phyloP scores from a whole-genome alignment of 306 rosid genomes.

The Vigna hirtella region DNA sequence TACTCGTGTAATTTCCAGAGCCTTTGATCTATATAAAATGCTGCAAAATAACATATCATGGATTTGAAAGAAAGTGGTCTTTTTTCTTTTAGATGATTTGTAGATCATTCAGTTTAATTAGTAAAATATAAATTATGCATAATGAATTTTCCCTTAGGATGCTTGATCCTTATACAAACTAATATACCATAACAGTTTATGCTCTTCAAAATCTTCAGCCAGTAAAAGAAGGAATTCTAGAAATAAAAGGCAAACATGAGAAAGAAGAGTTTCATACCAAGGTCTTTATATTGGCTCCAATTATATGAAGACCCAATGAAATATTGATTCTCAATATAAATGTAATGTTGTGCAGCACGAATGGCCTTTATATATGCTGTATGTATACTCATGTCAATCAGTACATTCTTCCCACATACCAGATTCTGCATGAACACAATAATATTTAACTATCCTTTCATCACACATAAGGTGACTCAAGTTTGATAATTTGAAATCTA shows the following conservation, averaged over 20 bases:
- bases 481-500: constrained; percentile 28
- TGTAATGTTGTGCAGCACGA: constrained; percentile 93
- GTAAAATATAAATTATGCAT: constrained; percentile 22
- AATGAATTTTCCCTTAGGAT: neutral
- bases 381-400: constrained; percentile 99
- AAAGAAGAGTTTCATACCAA: constrained; percentile 61
- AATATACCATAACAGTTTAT: constrained; percentile 16
- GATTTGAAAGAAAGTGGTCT: constrained; percentile 13
- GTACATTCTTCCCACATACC: constrained; percentile 91
- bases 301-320: constrained; percentile 93
- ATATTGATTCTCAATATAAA: constrained; percentile 95
- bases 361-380: constrained; percentile 95
- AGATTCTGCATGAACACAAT: constrained; percentile 69
- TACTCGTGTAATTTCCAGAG: constrained; percentile 8
- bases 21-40: constrained; percentile 18
- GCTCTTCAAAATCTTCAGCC: constrained; percentile 27
- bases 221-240: constrained; percentile 18
- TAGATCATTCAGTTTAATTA: constrained; percentile 11
- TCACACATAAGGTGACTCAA: constrained; percentile 15
- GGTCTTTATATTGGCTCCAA: constrained; percentile 78
- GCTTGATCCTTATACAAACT: constrained; percentile 24
- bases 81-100: neutral
- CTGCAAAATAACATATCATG: neutral
- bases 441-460: constrained; percentile 40
- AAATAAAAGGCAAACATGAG: constrained; percentile 38